Evolutionary conservation across 2,329 filamentous ascomycete species (phyloP).

Genomic region (Fusarium zealandicum): DNA sequence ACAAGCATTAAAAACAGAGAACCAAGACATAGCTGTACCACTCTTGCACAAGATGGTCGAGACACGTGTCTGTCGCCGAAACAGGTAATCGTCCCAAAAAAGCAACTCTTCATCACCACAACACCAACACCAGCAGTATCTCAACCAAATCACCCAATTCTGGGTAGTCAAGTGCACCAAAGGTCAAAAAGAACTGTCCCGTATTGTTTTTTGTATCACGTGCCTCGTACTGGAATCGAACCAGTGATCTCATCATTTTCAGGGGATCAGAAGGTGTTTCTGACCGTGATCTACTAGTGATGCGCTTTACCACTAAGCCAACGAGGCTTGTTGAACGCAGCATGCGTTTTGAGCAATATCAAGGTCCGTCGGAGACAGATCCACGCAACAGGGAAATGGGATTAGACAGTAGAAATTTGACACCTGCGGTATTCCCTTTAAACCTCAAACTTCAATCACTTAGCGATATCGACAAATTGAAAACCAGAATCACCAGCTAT

Average conservation of each 20-base stretch:
- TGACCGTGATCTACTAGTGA: constrained; percentile 12
- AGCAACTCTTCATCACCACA: too few relatives aligned
- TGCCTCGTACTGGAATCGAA: constrained; percentile 24
- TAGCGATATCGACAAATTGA: too few relatives aligned
- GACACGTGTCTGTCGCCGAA: not conserved
- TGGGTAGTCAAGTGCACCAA: not conserved
- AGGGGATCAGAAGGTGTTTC: not conserved
- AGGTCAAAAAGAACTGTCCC: not conserved
- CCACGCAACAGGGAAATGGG: not conserved
- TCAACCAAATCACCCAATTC: not conserved
- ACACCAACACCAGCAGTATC: not conserved
- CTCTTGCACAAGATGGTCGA: too few relatives aligned
- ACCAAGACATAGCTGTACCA: too few relatives aligned
- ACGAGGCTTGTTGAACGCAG: constrained; percentile 6
- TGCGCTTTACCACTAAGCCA: constrained; percentile 25
- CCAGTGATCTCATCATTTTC: constrained; percentile 20
- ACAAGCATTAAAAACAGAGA: too few relatives aligned
- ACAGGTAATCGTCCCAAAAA: not conserved
- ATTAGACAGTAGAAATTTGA: too few relatives aligned
- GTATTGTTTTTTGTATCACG: not conserved
- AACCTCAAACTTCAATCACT: too few relatives aligned
- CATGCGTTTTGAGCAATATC: not conserved
- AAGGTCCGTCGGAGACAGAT: too few relatives aligned
- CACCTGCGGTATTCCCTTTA: not conserved
- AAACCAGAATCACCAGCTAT: constrained; percentile 47